phyloP scores from a whole-genome alignment of 73 alveolate genomes.

The Chromera velia region DNA sequence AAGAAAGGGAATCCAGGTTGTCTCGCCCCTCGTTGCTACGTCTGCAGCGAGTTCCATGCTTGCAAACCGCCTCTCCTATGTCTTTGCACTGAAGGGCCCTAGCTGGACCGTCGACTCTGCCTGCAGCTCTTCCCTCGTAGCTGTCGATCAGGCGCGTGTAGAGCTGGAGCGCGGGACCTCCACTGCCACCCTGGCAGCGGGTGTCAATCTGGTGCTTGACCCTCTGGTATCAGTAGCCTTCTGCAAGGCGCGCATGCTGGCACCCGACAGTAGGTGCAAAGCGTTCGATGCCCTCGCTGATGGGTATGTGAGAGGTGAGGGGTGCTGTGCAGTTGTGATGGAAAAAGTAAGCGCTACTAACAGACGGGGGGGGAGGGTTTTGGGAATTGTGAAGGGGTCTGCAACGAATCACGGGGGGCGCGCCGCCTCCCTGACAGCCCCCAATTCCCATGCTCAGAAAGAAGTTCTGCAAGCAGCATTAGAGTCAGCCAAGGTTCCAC shows the following conservation, averaged over 20 bases:
- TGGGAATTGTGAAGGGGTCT: neutral
- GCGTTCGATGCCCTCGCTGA: conserved; percentile 9
- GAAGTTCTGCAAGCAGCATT: conserved; percentile 3
- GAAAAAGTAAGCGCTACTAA: neutral
- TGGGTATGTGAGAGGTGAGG: conserved; percentile 28
- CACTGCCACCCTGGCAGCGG: neutral
- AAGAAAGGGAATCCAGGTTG: too few relatives aligned
- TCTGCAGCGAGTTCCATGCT: neutral
- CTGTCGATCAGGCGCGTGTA: neutral
- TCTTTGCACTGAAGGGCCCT: neutral
- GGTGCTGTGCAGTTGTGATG: conserved; percentile 1
- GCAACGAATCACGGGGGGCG: neutral
- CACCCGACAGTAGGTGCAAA: neutral
- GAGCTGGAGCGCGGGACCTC: neutral
- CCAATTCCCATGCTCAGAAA: conserved; percentile 1
- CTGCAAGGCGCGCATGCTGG: neutral
- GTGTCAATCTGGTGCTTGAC: neutral
- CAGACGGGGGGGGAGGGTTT: neutral
- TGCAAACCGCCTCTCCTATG: neutral
- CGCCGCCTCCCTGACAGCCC: neutral
- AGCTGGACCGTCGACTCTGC: neutral
- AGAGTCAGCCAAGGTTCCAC: too few relatives aligned
- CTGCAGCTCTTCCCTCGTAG: neutral
- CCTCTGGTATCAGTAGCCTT: neutral
- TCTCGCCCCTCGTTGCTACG: neutral